Percentiles rank a stretch among this genome's conserved stretches.
These are phyloP conservation scores for Xylaria longipes DNA, from an alignment of 495 filamentous ascomycete genomes.

Conservation along the genomic window DNA sequence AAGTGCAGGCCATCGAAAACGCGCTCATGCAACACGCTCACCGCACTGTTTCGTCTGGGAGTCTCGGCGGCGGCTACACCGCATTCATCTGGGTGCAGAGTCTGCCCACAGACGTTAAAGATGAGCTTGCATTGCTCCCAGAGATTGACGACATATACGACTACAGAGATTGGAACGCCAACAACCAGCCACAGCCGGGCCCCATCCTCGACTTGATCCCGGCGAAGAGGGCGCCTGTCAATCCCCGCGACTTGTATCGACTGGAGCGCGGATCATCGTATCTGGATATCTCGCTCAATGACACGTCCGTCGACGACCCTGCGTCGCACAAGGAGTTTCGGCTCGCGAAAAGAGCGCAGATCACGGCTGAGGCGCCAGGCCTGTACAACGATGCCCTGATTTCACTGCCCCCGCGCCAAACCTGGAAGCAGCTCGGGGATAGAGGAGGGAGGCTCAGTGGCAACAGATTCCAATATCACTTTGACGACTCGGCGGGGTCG, in stretches of 20 bases:
- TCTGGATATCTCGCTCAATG: neutral
- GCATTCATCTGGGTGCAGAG: neutral
- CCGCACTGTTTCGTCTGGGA: neutral
- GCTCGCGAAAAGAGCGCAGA: neutral
- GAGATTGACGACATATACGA: neutral
- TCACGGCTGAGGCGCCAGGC: neutral
- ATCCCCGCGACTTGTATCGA: neutral
- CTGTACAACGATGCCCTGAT: constrained; percentile 11
- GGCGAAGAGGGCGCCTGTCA: neutral
- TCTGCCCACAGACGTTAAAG: neutral
- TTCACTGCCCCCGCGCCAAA: constrained; percentile 11
- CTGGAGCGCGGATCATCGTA: neutral
- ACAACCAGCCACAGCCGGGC: neutral
- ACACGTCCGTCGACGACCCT: neutral
- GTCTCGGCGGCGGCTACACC: neutral
- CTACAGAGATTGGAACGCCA: neutral
- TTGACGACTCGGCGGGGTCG: constrained; percentile 14
- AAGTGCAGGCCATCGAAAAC: neutral
- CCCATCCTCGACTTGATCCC: neutral
- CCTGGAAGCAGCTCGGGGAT: neutral
- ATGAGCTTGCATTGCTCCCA: neutral
- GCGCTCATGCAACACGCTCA: neutral
- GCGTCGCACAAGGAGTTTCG: neutral
- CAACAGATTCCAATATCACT: neutral
- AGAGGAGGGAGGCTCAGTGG: neutral